Conservation (phyloP, 306 rosid species). For the Glycine soja region DNA sequence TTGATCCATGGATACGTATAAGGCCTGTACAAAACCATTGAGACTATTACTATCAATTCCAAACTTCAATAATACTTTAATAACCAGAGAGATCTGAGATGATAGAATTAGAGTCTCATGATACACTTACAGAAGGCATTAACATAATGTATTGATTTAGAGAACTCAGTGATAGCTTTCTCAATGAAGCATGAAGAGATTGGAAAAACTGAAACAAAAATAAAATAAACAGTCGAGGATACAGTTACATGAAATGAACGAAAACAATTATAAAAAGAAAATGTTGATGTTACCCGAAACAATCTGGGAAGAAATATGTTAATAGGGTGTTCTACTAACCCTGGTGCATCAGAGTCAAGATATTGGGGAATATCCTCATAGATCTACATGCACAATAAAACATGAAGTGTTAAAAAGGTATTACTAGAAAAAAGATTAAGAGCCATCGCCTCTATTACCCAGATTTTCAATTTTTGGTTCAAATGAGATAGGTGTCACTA, state of each 20-base stretch:
- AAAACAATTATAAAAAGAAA: constrained; percentile 20
- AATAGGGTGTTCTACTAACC: constrained; percentile 96
- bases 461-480: too few relatives aligned
- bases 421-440: constrained; percentile 22
- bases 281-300: constrained; percentile 64
- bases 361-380: constrained; percentile 98
- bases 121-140: constrained; percentile 91
- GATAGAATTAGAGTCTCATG: constrained; percentile 27
- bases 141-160: constrained; percentile 93
- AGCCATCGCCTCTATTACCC: too few relatives aligned
- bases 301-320: too few relatives aligned
- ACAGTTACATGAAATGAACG: constrained; percentile 18
- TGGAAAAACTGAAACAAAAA: constrained; percentile 78
- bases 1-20: constrained; percentile 80
- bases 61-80: constrained; percentile 41
- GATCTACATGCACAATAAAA: constrained; percentile 57
- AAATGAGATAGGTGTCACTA: too few relatives aligned
- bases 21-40: constrained; percentile 63
- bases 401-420: constrained; percentile 21
- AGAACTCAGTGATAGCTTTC: constrained; percentile 93
- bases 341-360: constrained; percentile 91
- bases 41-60: constrained; percentile 33
- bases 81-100: constrained; percentile 37
- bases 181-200: constrained; percentile 84
- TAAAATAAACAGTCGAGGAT: background rate